Conservation (phyloP, 2,329 filamentous ascomycete species). For the Chrysosporium queenslandicum region DNA sequence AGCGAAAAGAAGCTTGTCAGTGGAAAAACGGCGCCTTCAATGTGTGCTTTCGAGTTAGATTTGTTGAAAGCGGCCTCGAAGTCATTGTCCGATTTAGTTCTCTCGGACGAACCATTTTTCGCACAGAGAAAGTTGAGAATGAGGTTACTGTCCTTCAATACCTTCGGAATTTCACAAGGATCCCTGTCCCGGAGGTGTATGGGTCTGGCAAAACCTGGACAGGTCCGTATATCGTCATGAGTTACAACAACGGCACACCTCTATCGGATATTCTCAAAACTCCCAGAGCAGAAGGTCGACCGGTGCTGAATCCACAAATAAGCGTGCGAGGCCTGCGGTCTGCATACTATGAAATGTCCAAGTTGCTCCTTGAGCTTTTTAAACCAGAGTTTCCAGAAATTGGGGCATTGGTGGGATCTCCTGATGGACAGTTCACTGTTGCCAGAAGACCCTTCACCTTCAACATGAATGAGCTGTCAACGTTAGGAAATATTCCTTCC, state of each 20-base stretch:
- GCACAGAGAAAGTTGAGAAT: conserved; percentile 12
- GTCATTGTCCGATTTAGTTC: no score
- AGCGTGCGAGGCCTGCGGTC: no score
- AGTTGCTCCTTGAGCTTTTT: no score
- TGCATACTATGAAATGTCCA: no score
- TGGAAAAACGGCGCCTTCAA: conserved; percentile 26
- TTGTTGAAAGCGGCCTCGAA: not conserved
- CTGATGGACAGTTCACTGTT: no score
- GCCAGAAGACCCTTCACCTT: no score
- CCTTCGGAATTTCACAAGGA: conserved; percentile 20
- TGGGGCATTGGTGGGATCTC: no score
- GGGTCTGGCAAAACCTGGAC: conserved; percentile 21
- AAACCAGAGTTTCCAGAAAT: no score
- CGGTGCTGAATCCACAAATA: no score
- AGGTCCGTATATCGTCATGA: conserved; percentile 23
- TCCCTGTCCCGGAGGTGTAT: conserved; percentile 22
- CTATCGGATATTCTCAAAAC: no score
- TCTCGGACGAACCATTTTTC: conserved; percentile 23
- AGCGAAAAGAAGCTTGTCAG: conserved; percentile 18
- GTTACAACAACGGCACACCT: no score
- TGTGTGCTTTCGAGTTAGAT: conserved; percentile 26
- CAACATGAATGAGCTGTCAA: conserved; percentile 16
- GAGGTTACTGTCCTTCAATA: conserved; percentile 15
- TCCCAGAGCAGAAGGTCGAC: no score
- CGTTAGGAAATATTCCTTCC: conserved; percentile 12